These are phyloP conservation scores for Hypoxylon sp. DNA, from an alignment of 2,329 filamentous ascomycete genomes.

Conservation along the genomic window DNA sequence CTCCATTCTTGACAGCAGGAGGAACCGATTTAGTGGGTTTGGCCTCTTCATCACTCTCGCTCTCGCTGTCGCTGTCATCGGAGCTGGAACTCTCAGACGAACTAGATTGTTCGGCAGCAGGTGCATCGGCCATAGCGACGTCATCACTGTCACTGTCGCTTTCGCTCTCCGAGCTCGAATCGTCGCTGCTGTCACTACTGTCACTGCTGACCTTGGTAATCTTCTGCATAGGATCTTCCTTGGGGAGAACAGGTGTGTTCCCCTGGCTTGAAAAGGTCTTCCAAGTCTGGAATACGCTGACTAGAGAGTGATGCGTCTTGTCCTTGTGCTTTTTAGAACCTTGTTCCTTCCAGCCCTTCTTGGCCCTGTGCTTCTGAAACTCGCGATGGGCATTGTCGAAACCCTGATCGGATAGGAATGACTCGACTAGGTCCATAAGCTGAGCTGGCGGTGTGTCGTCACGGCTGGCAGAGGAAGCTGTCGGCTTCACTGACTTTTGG, in stretches of 20 bases:
- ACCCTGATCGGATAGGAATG: conserved; percentile 75
- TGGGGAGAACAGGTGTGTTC: conserved; percentile 47
- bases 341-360: conserved; percentile 62
- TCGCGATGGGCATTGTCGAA: conserved; percentile 72
- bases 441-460: conserved; percentile 64
- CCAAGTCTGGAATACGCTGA: conserved; percentile 66
- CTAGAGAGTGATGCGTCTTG: conserved; percentile 59
- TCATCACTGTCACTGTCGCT: conserved; percentile 51
- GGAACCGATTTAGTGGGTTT: conserved; percentile 41
- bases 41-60: conserved; percentile 52
- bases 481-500: conserved; percentile 34
- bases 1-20: conserved; percentile 49
- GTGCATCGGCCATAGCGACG: conserved; percentile 63
- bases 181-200: conserved; percentile 52
- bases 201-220: conserved; percentile 51
- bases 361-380: conserved; percentile 73
- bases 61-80: conserved; percentile 53
- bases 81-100: conserved; percentile 53
- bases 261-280: conserved; percentile 56
- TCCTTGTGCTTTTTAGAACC: conserved; percentile 47
- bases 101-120: conserved; percentile 48
- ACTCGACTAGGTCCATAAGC: conserved; percentile 75
- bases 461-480: conserved; percentile 41
- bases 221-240: conserved; percentile 46
- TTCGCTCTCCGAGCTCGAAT: conserved; percentile 45